Base-by-base conservation (phyloP, 2,329 filamentous ascomycete genomes). In the Pleurostoma richardsiae region DNA sequence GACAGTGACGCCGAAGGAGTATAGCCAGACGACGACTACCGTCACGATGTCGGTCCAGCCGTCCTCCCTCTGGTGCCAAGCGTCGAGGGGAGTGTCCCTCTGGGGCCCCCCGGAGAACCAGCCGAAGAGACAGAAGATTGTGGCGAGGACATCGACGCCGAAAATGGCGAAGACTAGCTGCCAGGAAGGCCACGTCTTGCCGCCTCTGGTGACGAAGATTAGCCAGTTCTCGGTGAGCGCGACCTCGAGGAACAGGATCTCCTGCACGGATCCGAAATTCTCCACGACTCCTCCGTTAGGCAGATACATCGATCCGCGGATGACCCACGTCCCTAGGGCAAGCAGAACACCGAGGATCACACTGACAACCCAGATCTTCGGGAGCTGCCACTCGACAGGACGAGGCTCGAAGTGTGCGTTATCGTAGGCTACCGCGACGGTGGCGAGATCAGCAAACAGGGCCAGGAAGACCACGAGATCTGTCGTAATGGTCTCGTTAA, bases 361-460 rank as follows among this genome's bases (percentile, higher is more conserved):
- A 52, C 79, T 84, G 59, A 90, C 88, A 55, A 89, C 77, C 86
- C 85, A 89, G 63, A 89, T 89, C 77, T 89, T 90, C 54, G 85
- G 85, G 54, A 90, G 66, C 70, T 90, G 86, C 86, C 86, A 90
- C 67, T 89, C 85, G 58, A 89, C 86, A 10, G 86, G 86, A 38
- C 85, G 82, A 50, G 76, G 76, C 62, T 90, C 86, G 58, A 82
- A 88, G 71, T 88, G 82, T 41, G 86, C 86, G 64, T 89, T 88
- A 63, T 90, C 86, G 71, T 89, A 89, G 42, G 86, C 86, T 48
- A 89, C 82, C 50, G 86, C 86, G 54, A 90, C 86, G 52, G 86
- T 90, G 51, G 86, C 86, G 68, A 90, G 71, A 77, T 90, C 86
- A 56, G 86, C 86, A 69, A 90, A 90, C 29, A 90, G 74, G 51